Base-by-base conservation (phyloP, 495 filamentous ascomycete genomes). In the Penicillium pancosmium region DNA sequence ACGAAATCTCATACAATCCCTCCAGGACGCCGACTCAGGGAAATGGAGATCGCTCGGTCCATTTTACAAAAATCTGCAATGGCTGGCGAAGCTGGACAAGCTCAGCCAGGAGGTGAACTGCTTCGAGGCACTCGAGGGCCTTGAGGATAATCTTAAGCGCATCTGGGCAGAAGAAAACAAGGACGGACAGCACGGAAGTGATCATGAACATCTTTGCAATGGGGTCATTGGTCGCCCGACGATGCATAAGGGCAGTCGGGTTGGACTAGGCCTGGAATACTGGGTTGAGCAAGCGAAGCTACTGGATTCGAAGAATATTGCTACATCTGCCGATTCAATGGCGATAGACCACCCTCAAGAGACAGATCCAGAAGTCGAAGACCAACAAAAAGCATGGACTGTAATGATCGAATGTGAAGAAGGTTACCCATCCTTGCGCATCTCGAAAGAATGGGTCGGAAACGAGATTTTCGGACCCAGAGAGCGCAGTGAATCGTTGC, bases 181-280 rank as follows among this genome's bases (percentile, higher is more conserved):
- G n/a, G 71, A 73, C 0, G 57, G 73, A 2, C 73, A 81, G 56
- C 73, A 66, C 27, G 65, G 68, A 5, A 80, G 80, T 55, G 68
- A 68, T n/a, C 79, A 85, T 35, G 81, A 84, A 12, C 78, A 76
- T 58, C 66, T 75, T 18, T 84, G 71, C 58, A 72, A 61, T 52
- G 74, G 77, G 8, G 67, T 83, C 62, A 88, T 89, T 65, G 94
- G 94, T 2, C 84, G 81, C 35, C 94, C 94, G 0, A 77, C 80
- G 15, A 89, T 97, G 84, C 91, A 98, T 70, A 82, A 81, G 11
- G 80, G 84, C 53, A 80, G 80, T 21, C 84, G 84, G 52, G 72
- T 96, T 4, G 93, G 94, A 10, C 72, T 97, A 53, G 84, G 84
- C 23, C 63, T 97, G 40, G 89, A 96, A 59, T 98, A 96, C 70